Base-by-base conservation (phyloP, 1,284 basidiomycete genomes). In the Cryptococcus hybrid region DNA sequence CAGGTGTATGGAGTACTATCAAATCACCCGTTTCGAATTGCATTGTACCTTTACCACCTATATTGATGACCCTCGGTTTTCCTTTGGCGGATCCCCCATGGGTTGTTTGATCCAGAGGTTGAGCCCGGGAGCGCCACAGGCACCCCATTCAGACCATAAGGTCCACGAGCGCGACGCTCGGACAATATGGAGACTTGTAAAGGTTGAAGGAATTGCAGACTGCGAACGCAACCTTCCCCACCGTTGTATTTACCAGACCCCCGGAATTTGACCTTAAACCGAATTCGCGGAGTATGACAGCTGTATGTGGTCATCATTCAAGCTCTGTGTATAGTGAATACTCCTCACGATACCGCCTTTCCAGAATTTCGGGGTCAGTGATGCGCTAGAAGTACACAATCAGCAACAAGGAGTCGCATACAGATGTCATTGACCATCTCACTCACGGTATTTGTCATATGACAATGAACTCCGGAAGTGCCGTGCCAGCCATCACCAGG, bases 401-500 rank as follows among this genome's bases (percentile, higher is more conserved):
- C 36, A 53, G 34, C n/a, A 11, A 58, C 0, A 8, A 36, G 13
- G 34, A 36, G 12, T n/a, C 8, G 8, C 13, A 50, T 51, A 15
- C 50, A 12, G 50, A 38, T 13, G n/a, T 51, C 38, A 51, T 18
- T 15, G 15, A 8, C 3, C 7, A 24, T 13, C 7, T 8, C 15
- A 54, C 58, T 54, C 52, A 60, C 58, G 30, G 60, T 61, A 78
- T 96, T 96, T 4, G 93, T 96, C 76, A 96, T 96, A 71, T 94
- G 90, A 2, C 87, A 89, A 18, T 65, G 64, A 2, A 63, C 60
- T 5, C 89, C 90, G 9, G 88, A 88, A 3, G 88, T 90, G 4
- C 94, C 94, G 67, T 94, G 85, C 92, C 92, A 97, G 5, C 80
- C 80, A 1, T 90, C 89, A 0, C 94, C 94, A 0, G 94, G 94